phyloP scores from a whole-genome alignment of 2,329 filamentous ascomycete species.

The Lithohypha guttulata region DNA sequence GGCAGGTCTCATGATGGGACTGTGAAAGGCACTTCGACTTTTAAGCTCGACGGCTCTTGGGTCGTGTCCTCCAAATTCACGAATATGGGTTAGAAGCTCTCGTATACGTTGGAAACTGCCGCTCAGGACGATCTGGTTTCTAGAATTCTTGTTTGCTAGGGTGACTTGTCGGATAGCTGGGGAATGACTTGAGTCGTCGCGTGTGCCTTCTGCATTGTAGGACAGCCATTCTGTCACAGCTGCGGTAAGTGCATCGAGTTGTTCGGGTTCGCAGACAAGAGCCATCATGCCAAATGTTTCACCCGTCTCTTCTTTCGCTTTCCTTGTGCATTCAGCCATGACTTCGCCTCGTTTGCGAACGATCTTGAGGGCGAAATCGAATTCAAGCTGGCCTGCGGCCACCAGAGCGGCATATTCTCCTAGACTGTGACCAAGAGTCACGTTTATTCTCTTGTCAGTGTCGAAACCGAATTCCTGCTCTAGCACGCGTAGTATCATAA shows the following conservation, averaged over 20 bases:
- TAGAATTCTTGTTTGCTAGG: slow-evolving; percentile 90
- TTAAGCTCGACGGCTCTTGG: slow-evolving; percentile 77
- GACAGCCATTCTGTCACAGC: slow-evolving; percentile 72
- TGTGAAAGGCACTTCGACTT: slow-evolving; percentile 83
- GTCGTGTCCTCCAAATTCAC: slow-evolving; percentile 85
- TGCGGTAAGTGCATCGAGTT: slow-evolving; percentile 57
- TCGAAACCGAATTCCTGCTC: slow-evolving; percentile 76
- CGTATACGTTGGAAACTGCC: slow-evolving; percentile 76
- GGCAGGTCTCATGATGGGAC: slow-evolving; percentile 80
- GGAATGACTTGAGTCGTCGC: slow-evolving; percentile 55
- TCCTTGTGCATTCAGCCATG: slow-evolving; percentile 66
- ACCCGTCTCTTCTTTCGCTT: slow-evolving; percentile 55
- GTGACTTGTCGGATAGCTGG: slow-evolving; percentile 76
- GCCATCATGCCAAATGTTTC: slow-evolving; percentile 93
- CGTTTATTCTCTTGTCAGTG: slow-evolving; percentile 59
- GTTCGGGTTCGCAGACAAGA: slow-evolving; percentile 73
- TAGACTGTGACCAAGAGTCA: slow-evolving; percentile 79
- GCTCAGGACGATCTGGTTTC: slow-evolving; percentile 90
- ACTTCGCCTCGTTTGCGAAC: slow-evolving; percentile 68
- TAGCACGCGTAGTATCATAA: slow-evolving; percentile 77
- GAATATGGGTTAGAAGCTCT: slow-evolving; percentile 68
- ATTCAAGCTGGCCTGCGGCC: slow-evolving; percentile 67
- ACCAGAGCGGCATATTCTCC: slow-evolving; percentile 90
- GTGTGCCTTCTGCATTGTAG: slow-evolving; percentile 53
- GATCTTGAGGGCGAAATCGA: slow-evolving; percentile 65